Evolutionary conservation across 257 asterid genomes (phyloP).

Genomic region (Cinchona pubescens): DNA sequence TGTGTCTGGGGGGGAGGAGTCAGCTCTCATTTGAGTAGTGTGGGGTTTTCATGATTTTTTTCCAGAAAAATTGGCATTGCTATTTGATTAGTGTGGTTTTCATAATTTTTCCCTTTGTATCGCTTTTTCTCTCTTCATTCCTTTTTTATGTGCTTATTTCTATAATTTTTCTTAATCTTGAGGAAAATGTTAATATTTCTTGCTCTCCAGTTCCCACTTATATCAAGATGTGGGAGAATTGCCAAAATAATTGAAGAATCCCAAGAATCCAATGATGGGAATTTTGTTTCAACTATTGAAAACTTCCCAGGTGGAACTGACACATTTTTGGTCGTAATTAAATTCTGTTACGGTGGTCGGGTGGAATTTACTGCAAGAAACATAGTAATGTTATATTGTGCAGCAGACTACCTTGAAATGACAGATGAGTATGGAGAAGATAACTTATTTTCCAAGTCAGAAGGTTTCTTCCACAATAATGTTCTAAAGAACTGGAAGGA

Average conservation of each 20-base stretch:
- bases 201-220: slow-evolving; percentile 80
- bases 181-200: slow-evolving; percentile 11
- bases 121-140: neutral
- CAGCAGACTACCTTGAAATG: slow-evolving; percentile 87
- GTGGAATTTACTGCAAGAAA: slow-evolving; percentile 73
- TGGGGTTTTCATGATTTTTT: neutral
- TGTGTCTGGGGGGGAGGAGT: neutral
- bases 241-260: slow-evolving; percentile 54
- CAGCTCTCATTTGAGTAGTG: neutral
- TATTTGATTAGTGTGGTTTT: neutral
- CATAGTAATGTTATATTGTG: slow-evolving; percentile 66
- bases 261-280: slow-evolving; percentile 32
- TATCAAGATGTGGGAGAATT: slow-evolving; percentile 80
- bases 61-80: too few species aligned
- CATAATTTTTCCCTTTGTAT: neutral
- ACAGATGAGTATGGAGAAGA: slow-evolving; percentile 75
- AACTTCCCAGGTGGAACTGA: slow-evolving; percentile 85
- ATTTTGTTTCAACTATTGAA: slow-evolving; percentile 38
- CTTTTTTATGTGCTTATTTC: neutral
- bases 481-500: slow-evolving; percentile 70
- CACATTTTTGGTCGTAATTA: slow-evolving; percentile 48
- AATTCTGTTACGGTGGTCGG: slow-evolving; percentile 73
- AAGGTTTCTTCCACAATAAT: slow-evolving; percentile 64
- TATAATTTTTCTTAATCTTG: neutral
- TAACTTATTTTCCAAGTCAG: slow-evolving; percentile 66